Percentiles rank a stretch among this genome's conserved stretches.
Evolutionary conservation across 2,329 filamentous ascomycete genomes (phyloP).

Genomic region (Colletotrichum plurivorum): DNA sequence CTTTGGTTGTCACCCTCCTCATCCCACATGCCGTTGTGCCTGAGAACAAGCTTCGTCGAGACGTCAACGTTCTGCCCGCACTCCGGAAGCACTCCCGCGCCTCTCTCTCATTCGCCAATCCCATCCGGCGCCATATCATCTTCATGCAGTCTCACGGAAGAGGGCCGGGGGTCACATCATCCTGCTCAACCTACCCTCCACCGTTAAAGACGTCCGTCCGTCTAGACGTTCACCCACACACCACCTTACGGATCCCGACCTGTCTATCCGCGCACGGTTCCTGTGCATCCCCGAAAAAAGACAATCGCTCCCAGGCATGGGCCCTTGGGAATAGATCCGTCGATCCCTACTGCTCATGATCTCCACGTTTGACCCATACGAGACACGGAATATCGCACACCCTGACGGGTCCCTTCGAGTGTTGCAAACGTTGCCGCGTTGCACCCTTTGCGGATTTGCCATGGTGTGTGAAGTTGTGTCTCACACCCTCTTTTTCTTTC

Average conservation of each 20-base stretch:
- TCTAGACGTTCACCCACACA: background rate
- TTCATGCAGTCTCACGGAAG: conserved; percentile 11
- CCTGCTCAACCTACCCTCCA: background rate
- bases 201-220: conserved; percentile 9
- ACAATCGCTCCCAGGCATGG: conserved; percentile 1
- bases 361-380: conserved; percentile 27
- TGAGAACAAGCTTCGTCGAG: conserved; percentile 23
- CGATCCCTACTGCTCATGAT: conserved; percentile 23
- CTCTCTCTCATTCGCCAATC: conserved; percentile 5
- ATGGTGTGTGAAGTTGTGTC: conserved; percentile 14
- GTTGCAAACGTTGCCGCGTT: conserved; percentile 14
- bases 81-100: background rate
- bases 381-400: conserved; percentile 21
- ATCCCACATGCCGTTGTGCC: background rate
- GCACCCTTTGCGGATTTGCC: conserved; percentile 14
- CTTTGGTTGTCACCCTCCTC: conserved; percentile 43
- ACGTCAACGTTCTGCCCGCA: background rate
- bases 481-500: conserved; percentile 19
- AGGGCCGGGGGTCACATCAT: conserved; percentile 5
- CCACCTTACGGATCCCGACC: background rate
- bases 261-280: conserved; percentile 20
- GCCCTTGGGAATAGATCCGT: conserved; percentile 25
- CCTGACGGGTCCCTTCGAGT: conserved; percentile 10
- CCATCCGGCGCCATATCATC: background rate
- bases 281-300: conserved; percentile 19